These are phyloP conservation scores for Kingdonia uniflora DNA, from an alignment of 164 flowering plant genomes.

Conservation along the genomic window DNA sequence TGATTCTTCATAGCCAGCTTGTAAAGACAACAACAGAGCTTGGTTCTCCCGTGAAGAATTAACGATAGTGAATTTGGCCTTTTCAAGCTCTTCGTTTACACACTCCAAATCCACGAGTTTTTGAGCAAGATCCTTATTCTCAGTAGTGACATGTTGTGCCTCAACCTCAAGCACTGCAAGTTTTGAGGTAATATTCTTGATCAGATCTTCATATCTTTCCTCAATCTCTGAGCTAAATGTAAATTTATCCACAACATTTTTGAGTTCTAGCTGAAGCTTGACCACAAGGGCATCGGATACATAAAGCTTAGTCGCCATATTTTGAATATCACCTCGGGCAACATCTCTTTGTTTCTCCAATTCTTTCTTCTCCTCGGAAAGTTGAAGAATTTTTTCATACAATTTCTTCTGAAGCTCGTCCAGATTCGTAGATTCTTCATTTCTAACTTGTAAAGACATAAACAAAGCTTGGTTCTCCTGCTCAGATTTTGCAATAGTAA, in stretches of 20 bases:
- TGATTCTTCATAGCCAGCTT: constrained; percentile 38
- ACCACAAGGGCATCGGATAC: constrained; percentile 32
- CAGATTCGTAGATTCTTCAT: constrained; percentile 36
- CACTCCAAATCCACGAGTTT: constrained; percentile 35
- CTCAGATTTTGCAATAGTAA: constrained; percentile 18
- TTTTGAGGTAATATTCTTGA: constrained; percentile 32
- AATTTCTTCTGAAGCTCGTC: too few species aligned
- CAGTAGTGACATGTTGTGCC: constrained; percentile 36
- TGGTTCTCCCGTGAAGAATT: constrained; percentile 29
- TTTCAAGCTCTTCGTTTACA: constrained; percentile 36
- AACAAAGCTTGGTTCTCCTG: constrained; percentile 30
- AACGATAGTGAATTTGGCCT: constrained; percentile 19
- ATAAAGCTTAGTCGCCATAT: constrained; percentile 30
- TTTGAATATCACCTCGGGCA: constrained; percentile 4
- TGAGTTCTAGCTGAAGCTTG: constrained; percentile 47
- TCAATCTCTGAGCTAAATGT: constrained; percentile 39
- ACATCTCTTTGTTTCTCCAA: too few species aligned
- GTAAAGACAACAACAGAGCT: constrained; percentile 24
- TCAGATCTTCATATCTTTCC: constrained; percentile 29
- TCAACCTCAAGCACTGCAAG: constrained; percentile 40
- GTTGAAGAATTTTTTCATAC: too few species aligned
- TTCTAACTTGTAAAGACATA: constrained; percentile 29
- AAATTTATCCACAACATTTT: constrained; percentile 34
- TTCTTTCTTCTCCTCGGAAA: too few species aligned
- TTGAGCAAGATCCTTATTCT: constrained; percentile 31